Evolutionary conservation across 169 alveolate genomes (phyloP).

Genomic region (Perkinsus chesapeaki): DNA sequence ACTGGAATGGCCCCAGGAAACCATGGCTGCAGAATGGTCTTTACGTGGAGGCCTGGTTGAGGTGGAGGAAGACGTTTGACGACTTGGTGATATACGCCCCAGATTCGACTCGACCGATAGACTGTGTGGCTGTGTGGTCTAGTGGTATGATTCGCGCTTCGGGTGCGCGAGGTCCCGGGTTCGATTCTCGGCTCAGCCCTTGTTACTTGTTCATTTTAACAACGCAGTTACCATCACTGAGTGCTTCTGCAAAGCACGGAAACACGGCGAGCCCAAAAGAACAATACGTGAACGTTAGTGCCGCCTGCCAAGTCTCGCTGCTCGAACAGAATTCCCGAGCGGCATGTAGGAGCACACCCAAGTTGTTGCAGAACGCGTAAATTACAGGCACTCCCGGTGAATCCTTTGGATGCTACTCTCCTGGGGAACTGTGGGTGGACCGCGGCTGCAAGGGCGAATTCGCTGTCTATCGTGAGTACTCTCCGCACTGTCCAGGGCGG

Average conservation of each 20-base stretch:
- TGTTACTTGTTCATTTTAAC: not conserved
- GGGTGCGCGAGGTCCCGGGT: constrained; percentile 9
- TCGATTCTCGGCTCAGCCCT: constrained; percentile 6
- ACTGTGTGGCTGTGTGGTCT: constrained; percentile 2
- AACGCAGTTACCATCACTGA: not conserved
- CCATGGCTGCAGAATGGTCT: not conserved
- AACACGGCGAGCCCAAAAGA: not conserved
- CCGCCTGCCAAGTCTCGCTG: not conserved
- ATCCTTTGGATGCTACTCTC: not conserved
- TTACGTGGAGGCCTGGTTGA: not conserved
- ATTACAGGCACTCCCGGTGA: not conserved
- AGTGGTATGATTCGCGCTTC: constrained; percentile 1
- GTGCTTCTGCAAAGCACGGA: no score
- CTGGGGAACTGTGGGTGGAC: not conserved
- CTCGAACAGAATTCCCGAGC: not conserved
- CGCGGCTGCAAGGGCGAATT: not conserved
- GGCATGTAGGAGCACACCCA: not conserved
- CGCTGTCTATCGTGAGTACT: not conserved
- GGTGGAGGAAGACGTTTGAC: not conserved
- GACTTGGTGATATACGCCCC: not conserved
- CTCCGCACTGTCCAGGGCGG: not conserved
- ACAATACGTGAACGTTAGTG: not conserved
- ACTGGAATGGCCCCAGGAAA: not conserved
- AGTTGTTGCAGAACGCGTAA: not conserved
- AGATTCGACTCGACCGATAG: no score